phyloP scores from a whole-genome alignment of 352 stramenopile genomes.

The Pythium utonaiense region DNA sequence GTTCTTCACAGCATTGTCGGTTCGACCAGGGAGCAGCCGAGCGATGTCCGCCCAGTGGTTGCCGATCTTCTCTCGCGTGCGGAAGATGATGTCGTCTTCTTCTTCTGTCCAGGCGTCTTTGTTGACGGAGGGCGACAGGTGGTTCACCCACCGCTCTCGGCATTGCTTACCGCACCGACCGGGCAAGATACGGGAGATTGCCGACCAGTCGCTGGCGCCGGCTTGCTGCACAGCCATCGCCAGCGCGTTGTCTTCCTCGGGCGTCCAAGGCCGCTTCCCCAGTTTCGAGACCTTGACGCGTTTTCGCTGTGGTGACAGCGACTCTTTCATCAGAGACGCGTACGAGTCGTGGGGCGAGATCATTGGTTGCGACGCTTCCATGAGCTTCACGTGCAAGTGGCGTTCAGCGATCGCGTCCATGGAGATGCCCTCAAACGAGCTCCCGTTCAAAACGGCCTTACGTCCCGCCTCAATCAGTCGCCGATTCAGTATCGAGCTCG shows the following conservation, averaged over 20 bases:
- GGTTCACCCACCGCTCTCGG: slow-evolving; percentile 96
- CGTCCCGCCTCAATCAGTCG: slow-evolving; percentile 16
- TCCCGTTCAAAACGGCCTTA: neutral
- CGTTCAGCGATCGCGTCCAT: slow-evolving; percentile 19
- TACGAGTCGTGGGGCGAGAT: slow-evolving; percentile 34
- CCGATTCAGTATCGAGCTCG: slow-evolving; percentile 22
- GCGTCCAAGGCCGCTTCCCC: slow-evolving; percentile 63
- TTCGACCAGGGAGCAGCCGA: slow-evolving; percentile 91
- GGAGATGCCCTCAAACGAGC: neutral
- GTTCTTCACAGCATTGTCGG: slow-evolving; percentile 98
- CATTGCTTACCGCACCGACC: slow-evolving; percentile 96
- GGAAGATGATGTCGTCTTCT: slow-evolving; percentile 89
- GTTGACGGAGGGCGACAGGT: slow-evolving; percentile 92
- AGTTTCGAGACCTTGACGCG: slow-evolving; percentile 58
- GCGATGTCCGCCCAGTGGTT: slow-evolving; percentile 98
- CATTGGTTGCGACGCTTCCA: slow-evolving; percentile 24
- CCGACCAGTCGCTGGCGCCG: slow-evolving; percentile 86
- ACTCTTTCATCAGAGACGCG: slow-evolving; percentile 35
- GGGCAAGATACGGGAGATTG: slow-evolving; percentile 91
- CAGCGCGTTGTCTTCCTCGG: slow-evolving; percentile 58
- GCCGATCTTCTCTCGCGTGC: slow-evolving; percentile 75
- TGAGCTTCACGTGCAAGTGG: slow-evolving; percentile 29
- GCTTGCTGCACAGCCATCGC: slow-evolving; percentile 48
- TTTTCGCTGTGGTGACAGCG: slow-evolving; percentile 58
- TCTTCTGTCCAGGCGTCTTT: slow-evolving; percentile 93